Percentiles rank a stretch among this genome's conserved stretches.
These are phyloP conservation scores for Chytriomyces confervae DNA, from an alignment of 192 early-diverging fungal species.

Conservation along the genomic window DNA sequence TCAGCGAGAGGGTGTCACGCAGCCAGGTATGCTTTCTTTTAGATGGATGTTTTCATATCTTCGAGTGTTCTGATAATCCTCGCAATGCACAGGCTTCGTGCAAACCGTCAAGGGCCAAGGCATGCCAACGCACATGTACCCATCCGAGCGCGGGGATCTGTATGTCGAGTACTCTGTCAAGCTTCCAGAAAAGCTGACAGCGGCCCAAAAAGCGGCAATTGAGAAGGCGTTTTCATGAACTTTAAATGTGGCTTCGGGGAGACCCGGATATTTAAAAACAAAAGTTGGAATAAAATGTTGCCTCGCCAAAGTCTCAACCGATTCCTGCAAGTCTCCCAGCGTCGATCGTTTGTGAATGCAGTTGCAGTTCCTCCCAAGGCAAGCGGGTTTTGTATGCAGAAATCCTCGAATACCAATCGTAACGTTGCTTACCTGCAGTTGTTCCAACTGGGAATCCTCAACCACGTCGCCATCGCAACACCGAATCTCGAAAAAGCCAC, in stretches of 20 bases:
- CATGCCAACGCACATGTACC: constrained; percentile 78
- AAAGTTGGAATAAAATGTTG: too few relatives aligned
- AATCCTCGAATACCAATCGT: too few relatives aligned
- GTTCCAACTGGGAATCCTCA: constrained; percentile 76
- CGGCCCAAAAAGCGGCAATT: constrained; percentile 33
- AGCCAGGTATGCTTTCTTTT: constrained; percentile 49
- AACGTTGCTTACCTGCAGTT: constrained; percentile 13
- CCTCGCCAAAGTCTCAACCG: too few relatives aligned
- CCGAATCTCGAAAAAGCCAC: constrained; percentile 74
- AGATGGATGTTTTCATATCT: background rate
- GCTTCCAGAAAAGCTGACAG: constrained; percentile 71
- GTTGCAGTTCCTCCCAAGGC: too few relatives aligned
- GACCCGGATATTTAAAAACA: too few relatives aligned
- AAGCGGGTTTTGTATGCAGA: too few relatives aligned
- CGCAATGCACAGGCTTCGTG: constrained; percentile 67
- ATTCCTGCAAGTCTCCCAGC: too few relatives aligned
- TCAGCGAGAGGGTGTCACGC: constrained; percentile 52
- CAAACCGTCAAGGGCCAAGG: constrained; percentile 80
- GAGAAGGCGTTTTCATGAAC: constrained; percentile 21
- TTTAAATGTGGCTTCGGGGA: background rate
- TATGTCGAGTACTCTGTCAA: constrained; percentile 90
- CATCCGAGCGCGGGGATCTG: constrained; percentile 73
- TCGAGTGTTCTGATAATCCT: background rate
- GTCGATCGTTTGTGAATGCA: too few relatives aligned
- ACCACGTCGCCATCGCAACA: constrained; percentile 85